Evolutionary conservation across 2,329 filamentous ascomycete species (phyloP).

Genomic region (Westerdykella aurantiaca): DNA sequence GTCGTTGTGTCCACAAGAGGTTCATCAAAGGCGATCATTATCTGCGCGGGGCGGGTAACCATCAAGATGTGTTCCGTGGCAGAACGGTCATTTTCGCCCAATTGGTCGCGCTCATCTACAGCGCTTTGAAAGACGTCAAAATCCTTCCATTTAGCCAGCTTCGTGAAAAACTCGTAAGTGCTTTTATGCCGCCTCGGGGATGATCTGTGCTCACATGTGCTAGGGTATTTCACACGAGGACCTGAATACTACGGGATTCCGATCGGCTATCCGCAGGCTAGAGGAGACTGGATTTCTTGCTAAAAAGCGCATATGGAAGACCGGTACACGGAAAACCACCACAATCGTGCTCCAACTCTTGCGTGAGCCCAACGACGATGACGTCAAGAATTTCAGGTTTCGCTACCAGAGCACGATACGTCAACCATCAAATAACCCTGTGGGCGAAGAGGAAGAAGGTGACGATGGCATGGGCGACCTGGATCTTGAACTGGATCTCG

Average conservation of each 20-base stretch:
- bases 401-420: slow-evolving; percentile 12
- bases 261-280: slow-evolving; percentile 37
- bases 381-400: slow-evolving; percentile 30
- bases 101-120: slow-evolving; percentile 46
- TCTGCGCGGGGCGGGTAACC: slow-evolving; percentile 18
- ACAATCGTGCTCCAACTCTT: slow-evolving; percentile 39
- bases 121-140: slow-evolving; percentile 45
- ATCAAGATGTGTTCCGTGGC: slow-evolving; percentile 31
- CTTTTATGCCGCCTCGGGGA: neutral
- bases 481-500: slow-evolving; percentile 24
- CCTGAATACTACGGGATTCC: slow-evolving; percentile 37
- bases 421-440: slow-evolving; percentile 2
- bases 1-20: slow-evolving; percentile 50
- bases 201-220: slow-evolving; percentile 9
- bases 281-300: slow-evolving; percentile 38
- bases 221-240: slow-evolving; percentile 29
- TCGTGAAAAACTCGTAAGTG: slow-evolving; percentile 43
- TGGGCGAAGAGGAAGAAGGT: slow-evolving; percentile 26
- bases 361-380: slow-evolving; percentile 33
- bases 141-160: slow-evolving; percentile 51
- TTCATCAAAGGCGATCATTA: slow-evolving; percentile 39
- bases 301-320: slow-evolving; percentile 29
- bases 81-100: slow-evolving; percentile 45
- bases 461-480: slow-evolving; percentile 28
- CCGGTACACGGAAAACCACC: slow-evolving; percentile 22